Conservation (phyloP, 805 yeast genomes). For the Candida pseudofarinosa region DNA sequence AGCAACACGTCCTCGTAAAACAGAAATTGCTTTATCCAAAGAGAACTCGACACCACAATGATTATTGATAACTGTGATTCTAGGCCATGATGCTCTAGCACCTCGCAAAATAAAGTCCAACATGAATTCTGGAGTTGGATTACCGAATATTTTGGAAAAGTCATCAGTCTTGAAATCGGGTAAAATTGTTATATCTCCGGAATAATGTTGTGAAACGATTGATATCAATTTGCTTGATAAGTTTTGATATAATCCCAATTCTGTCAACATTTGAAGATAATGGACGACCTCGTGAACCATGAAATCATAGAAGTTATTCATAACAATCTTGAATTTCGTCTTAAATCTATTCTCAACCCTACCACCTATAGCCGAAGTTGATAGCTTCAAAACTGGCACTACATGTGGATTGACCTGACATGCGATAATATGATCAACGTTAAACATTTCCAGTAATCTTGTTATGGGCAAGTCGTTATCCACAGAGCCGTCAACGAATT, state of each 20-base stretch:
- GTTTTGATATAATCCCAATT: slow-evolving; percentile 72
- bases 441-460: slow-evolving; percentile 91
- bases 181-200: slow-evolving; percentile 90
- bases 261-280: slow-evolving; percentile 65
- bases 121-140: slow-evolving; percentile 78
- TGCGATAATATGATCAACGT: slow-evolving; percentile 95
- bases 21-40: slow-evolving; percentile 73
- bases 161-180: slow-evolving; percentile 68
- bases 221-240: slow-evolving; percentile 70
- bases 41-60: slow-evolving; percentile 90
- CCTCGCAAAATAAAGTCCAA: slow-evolving; percentile 72
- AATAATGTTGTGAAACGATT: slow-evolving; percentile 77
- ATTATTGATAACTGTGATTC: slow-evolving; percentile 75
- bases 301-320: slow-evolving; percentile 55
- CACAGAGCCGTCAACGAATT: slow-evolving; percentile 94
- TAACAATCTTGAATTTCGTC: slow-evolving; percentile 48
- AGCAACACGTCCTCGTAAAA: slow-evolving; percentile 58
- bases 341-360: slow-evolving; percentile 59
- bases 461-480: slow-evolving; percentile 91
- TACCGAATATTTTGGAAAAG: slow-evolving; percentile 59
- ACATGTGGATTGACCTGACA: slow-evolving; percentile 98
- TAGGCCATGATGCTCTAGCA: slow-evolving; percentile 92
- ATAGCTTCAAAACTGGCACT: slow-evolving; percentile 73
- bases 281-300: slow-evolving; percentile 72
- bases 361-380: slow-evolving; percentile 67